phyloP scores from a whole-genome alignment of 495 filamentous ascomycete species.

The Penicillium paxilli region DNA sequence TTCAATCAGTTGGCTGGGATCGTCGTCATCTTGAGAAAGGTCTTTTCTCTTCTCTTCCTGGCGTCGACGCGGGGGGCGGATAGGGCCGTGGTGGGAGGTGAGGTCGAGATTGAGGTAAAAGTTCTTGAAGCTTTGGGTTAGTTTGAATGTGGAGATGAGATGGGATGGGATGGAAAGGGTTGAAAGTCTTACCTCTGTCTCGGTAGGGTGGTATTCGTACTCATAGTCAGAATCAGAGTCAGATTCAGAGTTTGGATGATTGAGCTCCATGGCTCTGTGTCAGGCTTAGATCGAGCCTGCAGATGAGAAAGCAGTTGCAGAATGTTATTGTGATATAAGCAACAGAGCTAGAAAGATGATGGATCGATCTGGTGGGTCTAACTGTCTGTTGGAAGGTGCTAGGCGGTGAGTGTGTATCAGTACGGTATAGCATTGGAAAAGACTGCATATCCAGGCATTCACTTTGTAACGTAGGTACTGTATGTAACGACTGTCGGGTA shows the following conservation, averaged over 20 bases:
- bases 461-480: too few relatives aligned
- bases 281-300: too few relatives aligned
- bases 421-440: too few relatives aligned
- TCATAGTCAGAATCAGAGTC: slow-evolving; percentile 51
- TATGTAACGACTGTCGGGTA: too few relatives aligned
- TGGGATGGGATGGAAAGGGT: background rate
- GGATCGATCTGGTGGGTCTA: too few relatives aligned
- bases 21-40: slow-evolving; percentile 6
- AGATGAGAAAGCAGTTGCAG: too few relatives aligned
- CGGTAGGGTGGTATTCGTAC: slow-evolving; percentile 60
- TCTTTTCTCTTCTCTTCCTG: slow-evolving; percentile 14
- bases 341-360: too few relatives aligned
- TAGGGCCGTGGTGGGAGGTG: slow-evolving; percentile 41
- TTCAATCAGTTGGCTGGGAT: slow-evolving; percentile 3
- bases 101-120: slow-evolving; percentile 58
- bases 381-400: too few relatives aligned
- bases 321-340: too few relatives aligned
- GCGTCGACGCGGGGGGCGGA: slow-evolving; percentile 36
- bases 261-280: slow-evolving; percentile 29
- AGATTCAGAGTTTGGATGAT: slow-evolving; percentile 12
- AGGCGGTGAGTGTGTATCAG: background rate
- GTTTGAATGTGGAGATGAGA: background rate
- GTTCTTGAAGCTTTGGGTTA: slow-evolving; percentile 30
- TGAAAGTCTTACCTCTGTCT: slow-evolving; percentile 51
- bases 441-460: too few relatives aligned